Conservation (phyloP, 1,284 basidiomycete genomes). For the Cryptococcus maquisensis region DNA sequence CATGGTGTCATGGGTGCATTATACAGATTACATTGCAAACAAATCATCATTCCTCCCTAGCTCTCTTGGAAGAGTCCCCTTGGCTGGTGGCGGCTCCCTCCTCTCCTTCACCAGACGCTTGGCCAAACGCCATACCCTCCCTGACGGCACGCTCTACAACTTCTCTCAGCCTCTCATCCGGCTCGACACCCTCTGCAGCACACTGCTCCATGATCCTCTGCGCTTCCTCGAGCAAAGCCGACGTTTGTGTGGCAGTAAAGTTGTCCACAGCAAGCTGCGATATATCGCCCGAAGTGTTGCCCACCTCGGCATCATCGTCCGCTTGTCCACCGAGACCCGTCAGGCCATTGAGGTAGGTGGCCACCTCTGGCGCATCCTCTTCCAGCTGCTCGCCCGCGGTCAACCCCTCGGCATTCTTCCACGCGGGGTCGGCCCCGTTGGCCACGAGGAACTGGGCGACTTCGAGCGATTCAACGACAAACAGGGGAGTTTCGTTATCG, state of each 20-base stretch:
- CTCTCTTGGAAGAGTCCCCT: constrained; percentile 1
- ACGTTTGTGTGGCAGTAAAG: constrained; percentile 65
- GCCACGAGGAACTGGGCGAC: constrained; percentile 74
- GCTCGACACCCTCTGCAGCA: constrained; percentile 39
- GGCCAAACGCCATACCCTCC: constrained; percentile 35
- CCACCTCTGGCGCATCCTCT: constrained; percentile 75
- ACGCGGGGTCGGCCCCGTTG: constrained; percentile 66
- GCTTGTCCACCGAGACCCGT: constrained; percentile 52
- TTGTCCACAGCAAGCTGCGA: constrained; percentile 66
- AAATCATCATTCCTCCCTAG: constrained; percentile 5
- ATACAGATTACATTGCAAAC: not conserved
- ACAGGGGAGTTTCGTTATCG: constrained; percentile 87
- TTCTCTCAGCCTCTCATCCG: constrained; percentile 40
- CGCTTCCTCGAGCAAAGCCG: constrained; percentile 62
- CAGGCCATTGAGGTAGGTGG: constrained; percentile 61
- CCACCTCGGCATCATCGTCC: not conserved
- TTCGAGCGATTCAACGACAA: constrained; percentile 76
- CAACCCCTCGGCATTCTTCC: constrained; percentile 65
- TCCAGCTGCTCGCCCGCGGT: constrained; percentile 70
- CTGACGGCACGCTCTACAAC: constrained; percentile 41
- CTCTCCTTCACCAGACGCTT: not conserved
- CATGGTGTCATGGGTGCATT: not conserved
- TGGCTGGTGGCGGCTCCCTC: constrained; percentile 13
- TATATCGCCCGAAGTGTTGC: constrained; percentile 33
- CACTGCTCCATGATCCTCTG: constrained; percentile 53